A percentile compares a stretch with the other conserved stretches of the same genome.
Conservation (phyloP, 2,329 filamentous ascomycete genomes). For the Emergomyces orientalis region DNA sequence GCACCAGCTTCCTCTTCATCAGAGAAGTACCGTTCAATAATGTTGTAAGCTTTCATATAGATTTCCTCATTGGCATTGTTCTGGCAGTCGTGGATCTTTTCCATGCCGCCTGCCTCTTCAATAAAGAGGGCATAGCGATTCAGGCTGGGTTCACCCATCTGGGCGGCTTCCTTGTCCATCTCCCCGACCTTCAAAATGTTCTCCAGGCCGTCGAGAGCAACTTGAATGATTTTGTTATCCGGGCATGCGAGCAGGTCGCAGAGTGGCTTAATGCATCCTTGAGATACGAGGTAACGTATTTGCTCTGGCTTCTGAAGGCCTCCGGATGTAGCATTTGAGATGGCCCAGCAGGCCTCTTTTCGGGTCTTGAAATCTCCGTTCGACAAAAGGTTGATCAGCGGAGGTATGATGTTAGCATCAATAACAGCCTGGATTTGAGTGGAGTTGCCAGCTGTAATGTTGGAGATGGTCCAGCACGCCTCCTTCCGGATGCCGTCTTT, state of each 20-base stretch:
- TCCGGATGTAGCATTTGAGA: constrained; percentile 95
- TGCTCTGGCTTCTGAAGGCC: constrained; percentile 98
- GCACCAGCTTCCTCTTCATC: constrained; percentile 78
- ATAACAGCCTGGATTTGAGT: constrained; percentile 95
- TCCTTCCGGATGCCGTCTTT: constrained; percentile 99
- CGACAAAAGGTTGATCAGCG: constrained; percentile 87
- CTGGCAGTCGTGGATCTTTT: constrained; percentile 99
- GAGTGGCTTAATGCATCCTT: constrained; percentile 94
- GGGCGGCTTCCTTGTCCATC: constrained; percentile 83
- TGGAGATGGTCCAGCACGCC: constrained; percentile 99
- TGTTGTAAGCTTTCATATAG: constrained; percentile 99
- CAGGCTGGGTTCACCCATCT: constrained; percentile 47
- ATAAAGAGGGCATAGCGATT: constrained; percentile 98
- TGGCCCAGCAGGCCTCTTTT: constrained; percentile 99
- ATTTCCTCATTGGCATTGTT: constrained; percentile 99
- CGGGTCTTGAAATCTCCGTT: constrained; percentile 98
- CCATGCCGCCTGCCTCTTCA: constrained; percentile 97
- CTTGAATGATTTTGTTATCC: constrained; percentile 99
- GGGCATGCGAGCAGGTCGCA: constrained; percentile 93
- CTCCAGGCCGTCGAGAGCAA: constrained; percentile 92
- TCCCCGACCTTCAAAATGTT: constrained; percentile 99
- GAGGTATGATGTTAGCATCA: constrained; percentile 93
- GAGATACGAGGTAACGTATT: constrained; percentile 85
- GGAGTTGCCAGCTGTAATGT: constrained; percentile 96
- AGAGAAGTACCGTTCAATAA: constrained; percentile 99